A percentile compares a stretch with the other conserved stretches of the same genome.
These are phyloP conservation scores for Mrakia hoshinonis DNA, from an alignment of 768 basidiomycete species.

Conservation along the genomic window DNA sequence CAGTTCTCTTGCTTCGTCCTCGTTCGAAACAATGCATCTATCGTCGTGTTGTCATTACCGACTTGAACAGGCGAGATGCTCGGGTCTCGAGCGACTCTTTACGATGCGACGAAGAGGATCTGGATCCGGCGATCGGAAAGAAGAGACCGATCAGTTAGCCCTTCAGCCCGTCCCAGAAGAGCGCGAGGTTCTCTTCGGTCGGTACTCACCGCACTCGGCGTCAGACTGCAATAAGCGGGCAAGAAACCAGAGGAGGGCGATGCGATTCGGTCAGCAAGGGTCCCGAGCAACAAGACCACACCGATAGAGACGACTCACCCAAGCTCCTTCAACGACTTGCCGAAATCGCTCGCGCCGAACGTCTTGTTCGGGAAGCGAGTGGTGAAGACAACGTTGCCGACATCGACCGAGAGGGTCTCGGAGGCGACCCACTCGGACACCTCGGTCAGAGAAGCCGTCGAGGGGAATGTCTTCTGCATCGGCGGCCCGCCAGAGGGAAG, in stretches of 20 bases:
- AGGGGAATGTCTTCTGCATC: slow-evolving; percentile 48
- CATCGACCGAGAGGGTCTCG: slow-evolving; percentile 59
- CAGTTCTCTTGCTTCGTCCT: no score
- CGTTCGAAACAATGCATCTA: no score
- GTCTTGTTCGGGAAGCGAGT: slow-evolving; percentile 85
- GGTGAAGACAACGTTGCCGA: slow-evolving; percentile 67
- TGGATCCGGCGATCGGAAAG: neutral
- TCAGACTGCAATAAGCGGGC: neutral
- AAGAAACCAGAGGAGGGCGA: neutral
- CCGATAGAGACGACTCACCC: slow-evolving; percentile 42
- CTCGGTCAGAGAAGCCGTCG: slow-evolving; percentile 50
- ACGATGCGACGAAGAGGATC: slow-evolving; percentile 13
- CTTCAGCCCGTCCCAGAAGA: neutral
- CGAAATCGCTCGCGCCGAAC: slow-evolving; percentile 63
- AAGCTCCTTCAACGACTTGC: slow-evolving; percentile 68
- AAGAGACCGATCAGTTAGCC: neutral
- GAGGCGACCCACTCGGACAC: slow-evolving; percentile 81
- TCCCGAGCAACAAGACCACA: neutral
- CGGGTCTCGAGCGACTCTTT: neutral
- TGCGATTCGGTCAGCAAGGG: neutral
- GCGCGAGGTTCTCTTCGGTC: no score
- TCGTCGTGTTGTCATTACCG: no score
- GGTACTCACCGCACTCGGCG: neutral
- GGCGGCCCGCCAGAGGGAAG: slow-evolving; percentile 72
- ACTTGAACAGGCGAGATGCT: no score